Evolutionary conservation across 1,284 basidiomycete species (phyloP), one percentile per base, ranked within the genome.

Genomic region (Melampsora abietis-canadensis): DNA sequence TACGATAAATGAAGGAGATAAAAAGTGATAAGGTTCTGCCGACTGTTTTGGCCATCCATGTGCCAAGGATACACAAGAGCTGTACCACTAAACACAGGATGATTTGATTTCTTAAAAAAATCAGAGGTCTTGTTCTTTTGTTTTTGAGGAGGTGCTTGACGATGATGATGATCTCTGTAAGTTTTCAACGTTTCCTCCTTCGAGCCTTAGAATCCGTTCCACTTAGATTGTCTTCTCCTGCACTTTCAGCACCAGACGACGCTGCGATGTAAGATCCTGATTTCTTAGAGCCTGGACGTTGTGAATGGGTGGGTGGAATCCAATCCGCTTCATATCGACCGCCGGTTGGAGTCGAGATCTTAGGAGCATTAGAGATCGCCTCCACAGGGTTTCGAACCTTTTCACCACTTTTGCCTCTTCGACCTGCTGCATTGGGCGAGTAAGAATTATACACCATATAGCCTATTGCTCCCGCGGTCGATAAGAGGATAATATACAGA

Each of bases 241-340:
- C 63, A 30, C 47, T 73, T 27, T 74, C 72, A 27, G 65, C 48
- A 15, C 27, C 65, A 19, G 24, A 46, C 6, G 60, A 30, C 5
- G 60, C 19, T n/a, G 15, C 51, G 7, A 21, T 19, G 14, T 54
- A 54, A 27, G 51, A 54, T 57, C 51, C 51, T 21, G 21, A 21
- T 46, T 73, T 73, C 24, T 64, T 73, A 7, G 69, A 65, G 21
- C 51, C 51, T 15, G 69, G 51, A 27, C 72, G 64, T 34, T 65
- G 51, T 12, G 63, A 34, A 74, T 74, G 72, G 34, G 47, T 63
- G 19, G 64, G 40, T 0, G 72, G 72, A 30, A 74, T 74, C 72
- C 72, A 74, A 46, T 74, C 72, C 44, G 63, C 63, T 47, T 74
- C 72, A 21, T 74, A 74, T 10, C 31, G 46, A 66, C 72, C 72